Evolutionary conservation across 306 rosid species (phyloP), one percentile per base, ranked within the genome.

Genomic region (Hylodesmum podocarpum): DNA sequence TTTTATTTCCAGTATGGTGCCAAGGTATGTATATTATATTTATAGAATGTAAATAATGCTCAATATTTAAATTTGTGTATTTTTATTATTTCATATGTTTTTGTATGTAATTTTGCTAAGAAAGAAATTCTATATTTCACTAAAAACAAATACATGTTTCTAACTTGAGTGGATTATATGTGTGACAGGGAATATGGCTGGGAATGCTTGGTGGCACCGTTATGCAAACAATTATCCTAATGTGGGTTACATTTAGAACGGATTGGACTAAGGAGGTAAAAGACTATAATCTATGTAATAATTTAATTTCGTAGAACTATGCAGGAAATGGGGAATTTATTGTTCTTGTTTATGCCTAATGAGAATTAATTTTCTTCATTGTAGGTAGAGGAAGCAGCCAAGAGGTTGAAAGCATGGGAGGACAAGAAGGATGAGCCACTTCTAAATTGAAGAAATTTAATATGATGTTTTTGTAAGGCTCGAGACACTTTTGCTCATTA

Each of bases 191-290:
- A 59, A 82, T 92, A 73, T 92, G 95, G 95, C 24, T 88, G 75
- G 96, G 97, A 46, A 90, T 92, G 93, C 61, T 87, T 0, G 87
- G 88, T n/a, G 97, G 96, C 8, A 92, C 96, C 0, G 0, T 66
- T 5, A 79, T 88, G 76, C 97, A 92, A 73, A 92, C 97, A 1
- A 2, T 83, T 39, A 88, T 92, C 70, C 70, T 92, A 25, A 0
- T 87, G 1, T 88, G 93, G 91, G 64, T 87, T 27, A 92, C 96
- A 28, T 58, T 80, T 59, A 86, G 88, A 21, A 78, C 97, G 0
- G 89, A 92, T 49, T 92, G 97, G 97, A 81, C 54, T 13, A 87
- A 85, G 61, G 97, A 92, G 96, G 97, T 88, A 75, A 78, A 9
- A 31, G 4, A 49, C 3, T 6, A 24, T 2, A 7, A 16, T 0